phyloP scores from a whole-genome alignment of 2,329 filamentous ascomycete genomes.

The Neoscytalidium dimidiatum region DNA sequence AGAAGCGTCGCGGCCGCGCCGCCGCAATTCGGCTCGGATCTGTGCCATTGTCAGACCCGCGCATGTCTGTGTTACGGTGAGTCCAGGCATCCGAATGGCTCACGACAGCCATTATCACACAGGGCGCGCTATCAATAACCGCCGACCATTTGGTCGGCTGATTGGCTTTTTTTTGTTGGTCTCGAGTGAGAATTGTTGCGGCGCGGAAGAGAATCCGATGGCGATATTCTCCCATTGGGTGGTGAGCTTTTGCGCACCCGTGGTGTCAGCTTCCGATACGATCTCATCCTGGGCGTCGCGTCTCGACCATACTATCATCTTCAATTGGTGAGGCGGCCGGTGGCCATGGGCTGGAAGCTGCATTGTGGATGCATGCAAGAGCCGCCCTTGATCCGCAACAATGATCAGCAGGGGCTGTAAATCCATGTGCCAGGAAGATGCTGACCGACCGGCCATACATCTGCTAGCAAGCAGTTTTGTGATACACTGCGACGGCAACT shows the following conservation, averaged over 20 bases:
- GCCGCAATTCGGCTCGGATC: conserved; percentile 4
- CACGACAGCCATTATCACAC: not conserved
- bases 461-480: not conserved
- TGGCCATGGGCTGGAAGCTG: not conserved
- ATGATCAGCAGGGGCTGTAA: not conserved
- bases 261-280: not conserved
- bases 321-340: not conserved
- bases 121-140: conserved; percentile 12
- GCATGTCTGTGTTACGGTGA: not conserved
- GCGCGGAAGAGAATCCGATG: not conserved
- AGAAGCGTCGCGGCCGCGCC: not conserved
- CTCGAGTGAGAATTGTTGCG: not conserved
- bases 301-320: not conserved
- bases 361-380: not conserved
- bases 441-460: not conserved
- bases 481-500: not conserved
- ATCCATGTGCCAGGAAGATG: not conserved
- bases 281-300: not conserved
- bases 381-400: not conserved
- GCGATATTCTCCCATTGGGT: not conserved
- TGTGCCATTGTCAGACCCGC: conserved; percentile 14
- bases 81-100: conserved; percentile 6
- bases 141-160: not conserved
- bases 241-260: not conserved
- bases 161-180: not conserved